Conservation (phyloP, 768 basidiomycete genomes). For the Lactarius tabidus region DNA sequence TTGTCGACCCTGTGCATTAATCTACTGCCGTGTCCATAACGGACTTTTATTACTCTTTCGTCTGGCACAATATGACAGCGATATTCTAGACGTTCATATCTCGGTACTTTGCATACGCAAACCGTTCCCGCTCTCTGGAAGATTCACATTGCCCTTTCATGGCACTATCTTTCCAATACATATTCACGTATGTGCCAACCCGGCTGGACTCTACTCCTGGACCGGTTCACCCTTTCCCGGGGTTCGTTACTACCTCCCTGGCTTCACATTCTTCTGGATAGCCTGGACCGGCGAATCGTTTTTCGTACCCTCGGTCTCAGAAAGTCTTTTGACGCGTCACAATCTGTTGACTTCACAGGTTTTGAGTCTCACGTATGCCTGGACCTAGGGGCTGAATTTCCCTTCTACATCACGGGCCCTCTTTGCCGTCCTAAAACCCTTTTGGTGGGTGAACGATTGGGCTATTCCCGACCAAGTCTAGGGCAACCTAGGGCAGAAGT, state of each 20-base stretch:
- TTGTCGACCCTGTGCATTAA: conserved; percentile 10
- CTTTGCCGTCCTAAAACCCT: conserved; percentile 18
- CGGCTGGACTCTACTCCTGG: conserved; percentile 6
- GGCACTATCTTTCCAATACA: conserved; percentile 13
- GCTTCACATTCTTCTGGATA: conserved; percentile 23
- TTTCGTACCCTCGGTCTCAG: conserved; percentile 19
- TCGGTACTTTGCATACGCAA: conserved; percentile 21
- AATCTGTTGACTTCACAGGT: background rate
- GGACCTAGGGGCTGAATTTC: conserved; percentile 6
- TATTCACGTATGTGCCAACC: conserved; percentile 10
- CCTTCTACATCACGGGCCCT: conserved; percentile 4
- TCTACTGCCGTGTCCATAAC: conserved; percentile 13
- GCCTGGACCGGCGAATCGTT: conserved; percentile 21
- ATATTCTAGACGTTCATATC: conserved; percentile 14
- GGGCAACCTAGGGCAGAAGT: conserved; percentile 8
- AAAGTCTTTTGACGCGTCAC: conserved; percentile 14
- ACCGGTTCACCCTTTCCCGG: conserved; percentile 19
- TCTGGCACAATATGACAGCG: conserved; percentile 12
- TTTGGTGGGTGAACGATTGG: conserved; percentile 3
- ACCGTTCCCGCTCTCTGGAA: conserved; percentile 11
- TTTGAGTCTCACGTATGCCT: background rate
- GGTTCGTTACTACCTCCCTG: conserved; percentile 15
- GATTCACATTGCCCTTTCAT: conserved; percentile 22
- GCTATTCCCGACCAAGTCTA: background rate
- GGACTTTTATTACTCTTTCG: conserved; percentile 9